Evolutionary conservation across 1,284 basidiomycete genomes (phyloP).

Genomic region (Vanrija sp.): DNA sequence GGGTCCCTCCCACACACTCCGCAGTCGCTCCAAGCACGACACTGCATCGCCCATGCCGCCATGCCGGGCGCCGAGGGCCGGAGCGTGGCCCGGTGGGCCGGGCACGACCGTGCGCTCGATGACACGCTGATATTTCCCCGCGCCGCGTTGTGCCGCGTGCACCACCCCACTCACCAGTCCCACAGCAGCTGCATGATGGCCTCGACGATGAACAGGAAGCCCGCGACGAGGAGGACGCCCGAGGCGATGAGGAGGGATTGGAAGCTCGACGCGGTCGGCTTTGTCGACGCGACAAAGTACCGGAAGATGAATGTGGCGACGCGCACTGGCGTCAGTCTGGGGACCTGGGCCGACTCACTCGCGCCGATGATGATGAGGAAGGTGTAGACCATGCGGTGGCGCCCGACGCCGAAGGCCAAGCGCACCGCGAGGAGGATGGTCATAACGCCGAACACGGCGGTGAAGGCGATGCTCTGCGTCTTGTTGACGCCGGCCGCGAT

Average conservation of each 20-base stretch:
- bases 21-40: no score
- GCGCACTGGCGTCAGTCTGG: conserved; percentile 1
- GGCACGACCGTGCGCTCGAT: no score
- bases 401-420: not conserved
- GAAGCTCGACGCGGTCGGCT: not conserved
- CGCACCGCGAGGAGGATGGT: not conserved
- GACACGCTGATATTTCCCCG: no score
- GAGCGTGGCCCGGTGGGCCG: no score
- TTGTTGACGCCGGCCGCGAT: not conserved
- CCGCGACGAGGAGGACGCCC: conserved; percentile 6
- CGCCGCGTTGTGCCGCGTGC: no score
- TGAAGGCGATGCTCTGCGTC: conserved; percentile 2
- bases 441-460: not conserved
- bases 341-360: not conserved
- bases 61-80: no score
- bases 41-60: no score
- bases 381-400: not conserved
- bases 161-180: conserved; percentile 5
- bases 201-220: conserved; percentile 11
- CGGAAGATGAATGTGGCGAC: conserved; percentile 7
- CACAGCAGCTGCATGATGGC: conserved; percentile 5
- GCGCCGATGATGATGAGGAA: not conserved
- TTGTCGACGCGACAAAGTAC: not conserved
- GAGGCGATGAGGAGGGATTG: conserved; percentile 5
- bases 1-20: no score